phyloP scores from a whole-genome alignment of 108 stramenopile genomes.

The Seminavis robusta region DNA sequence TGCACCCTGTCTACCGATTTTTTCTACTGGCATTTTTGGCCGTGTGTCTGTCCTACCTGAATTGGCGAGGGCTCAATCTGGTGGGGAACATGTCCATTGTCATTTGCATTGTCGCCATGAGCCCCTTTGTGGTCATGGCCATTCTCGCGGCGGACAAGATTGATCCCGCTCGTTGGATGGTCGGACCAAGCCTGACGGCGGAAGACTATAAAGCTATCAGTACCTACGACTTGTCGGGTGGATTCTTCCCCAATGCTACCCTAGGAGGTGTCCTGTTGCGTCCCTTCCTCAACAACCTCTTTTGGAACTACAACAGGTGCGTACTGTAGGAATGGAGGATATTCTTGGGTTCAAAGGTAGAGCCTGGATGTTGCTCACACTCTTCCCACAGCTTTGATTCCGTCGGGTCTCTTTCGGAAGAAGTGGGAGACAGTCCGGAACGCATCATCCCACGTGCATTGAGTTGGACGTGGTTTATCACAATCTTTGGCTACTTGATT shows the following conservation, averaged over 20 bases:
- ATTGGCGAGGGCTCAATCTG: slow-evolving; percentile 80
- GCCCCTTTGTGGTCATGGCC: slow-evolving; percentile 84
- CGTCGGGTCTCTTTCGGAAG: slow-evolving; percentile 83
- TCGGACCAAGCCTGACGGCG: slow-evolving; percentile 32
- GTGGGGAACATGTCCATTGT: slow-evolving; percentile 82
- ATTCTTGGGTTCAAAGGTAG: no score
- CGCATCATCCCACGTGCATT: slow-evolving; percentile 75
- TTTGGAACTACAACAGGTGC: slow-evolving; percentile 94
- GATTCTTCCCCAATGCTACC: slow-evolving; percentile 31
- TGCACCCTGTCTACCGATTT: slow-evolving; percentile 4
- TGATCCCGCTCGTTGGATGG: slow-evolving; percentile 78
- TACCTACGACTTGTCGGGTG: slow-evolving; percentile 34
- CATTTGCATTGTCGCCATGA: slow-evolving; percentile 84
- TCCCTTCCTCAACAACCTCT: slow-evolving; percentile 91
- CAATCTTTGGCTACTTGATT: slow-evolving; percentile 66
- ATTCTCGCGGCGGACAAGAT: slow-evolving; percentile 67
- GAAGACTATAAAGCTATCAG: slow-evolving; percentile 44
- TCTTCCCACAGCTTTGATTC: slow-evolving; percentile 76
- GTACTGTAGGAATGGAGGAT: no score
- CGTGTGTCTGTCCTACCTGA: slow-evolving; percentile 67
- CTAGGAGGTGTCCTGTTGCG: slow-evolving; percentile 83
- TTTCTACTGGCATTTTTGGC: slow-evolving; percentile 46
- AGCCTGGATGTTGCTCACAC: no score
- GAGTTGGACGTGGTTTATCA: slow-evolving; percentile 58
- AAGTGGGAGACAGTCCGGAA: slow-evolving; percentile 68